Evolutionary conservation across 2,329 filamentous ascomycete species (phyloP), one percentile per base, ranked within the genome.

Genomic region (Huntiella decipiens): DNA sequence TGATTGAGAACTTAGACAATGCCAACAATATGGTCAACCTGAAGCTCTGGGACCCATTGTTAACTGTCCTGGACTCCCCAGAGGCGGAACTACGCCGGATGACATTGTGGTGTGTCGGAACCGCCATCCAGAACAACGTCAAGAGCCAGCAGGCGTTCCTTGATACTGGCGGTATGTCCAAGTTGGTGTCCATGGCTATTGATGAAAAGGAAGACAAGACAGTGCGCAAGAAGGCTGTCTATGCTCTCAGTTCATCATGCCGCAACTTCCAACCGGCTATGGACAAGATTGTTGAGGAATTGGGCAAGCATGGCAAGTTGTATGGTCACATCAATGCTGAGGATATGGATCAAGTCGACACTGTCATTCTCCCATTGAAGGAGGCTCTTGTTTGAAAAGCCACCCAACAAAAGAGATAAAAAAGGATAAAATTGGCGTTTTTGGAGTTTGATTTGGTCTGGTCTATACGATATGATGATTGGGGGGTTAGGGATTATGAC

Each of bases 121-220:
- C 87, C 4, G 88, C 91, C 7, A 91, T 98, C 50, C 87, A 96
- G 69, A 98, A 98, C 66, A 96, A 98, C 61, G 71, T 73, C 54
- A 80, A 79, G 58, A 78, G 75, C 43, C 91, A 98, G 64, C 83
- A 91, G 64, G 74, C 74, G 44, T 60, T 76, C 46, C 53, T 73
- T 19, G 68, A 67, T 33, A 61, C 70, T 51, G 82, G 81, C 31
- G 84, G 79, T 3, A 66, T 95, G 28, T 73, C 79, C 34, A 70
- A 63, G 31, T 70, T 98, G 16, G 76, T 85, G 6, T 66, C 68
- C 43, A 58, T 94, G 52, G 71, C 71, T 13, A 70, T 74, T 4
- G 65, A 69, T 32, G 67, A 73, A 38, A 76, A 75, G 49, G 65
- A 78, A 52, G 65, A 72, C 45, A 64, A 68, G 48, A 67, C 70